Conservation (phyloP, 148 eudicot genomes). For the Silene uniflora region DNA sequence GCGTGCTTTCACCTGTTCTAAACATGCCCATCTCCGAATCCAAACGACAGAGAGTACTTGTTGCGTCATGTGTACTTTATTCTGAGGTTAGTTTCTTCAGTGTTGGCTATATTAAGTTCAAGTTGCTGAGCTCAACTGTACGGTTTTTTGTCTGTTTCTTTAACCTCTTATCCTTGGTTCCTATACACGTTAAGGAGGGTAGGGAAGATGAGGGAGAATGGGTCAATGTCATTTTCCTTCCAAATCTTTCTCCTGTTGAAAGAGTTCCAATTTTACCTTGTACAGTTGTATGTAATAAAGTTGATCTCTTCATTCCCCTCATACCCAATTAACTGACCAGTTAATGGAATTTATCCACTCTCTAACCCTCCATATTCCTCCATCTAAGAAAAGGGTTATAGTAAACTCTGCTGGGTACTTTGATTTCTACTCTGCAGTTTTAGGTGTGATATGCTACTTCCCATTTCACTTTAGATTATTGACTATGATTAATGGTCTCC, state of each 20-base stretch:
- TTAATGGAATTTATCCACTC: not conserved
- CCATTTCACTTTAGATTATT: slow-evolving; percentile 3
- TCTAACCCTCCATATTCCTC: not conserved
- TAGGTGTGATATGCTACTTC: not conserved
- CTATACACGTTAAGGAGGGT: not conserved
- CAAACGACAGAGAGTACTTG: slow-evolving; percentile 95
- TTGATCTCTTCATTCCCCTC: not conserved
- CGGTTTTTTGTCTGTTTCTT: not conserved
- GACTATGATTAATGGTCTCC: not conserved
- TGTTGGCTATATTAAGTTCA: not conserved
- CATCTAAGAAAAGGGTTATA: not conserved
- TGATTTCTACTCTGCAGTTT: slow-evolving; percentile 9
- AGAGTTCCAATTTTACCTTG: not conserved
- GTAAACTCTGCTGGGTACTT: slow-evolving; percentile 2
- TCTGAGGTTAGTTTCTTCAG: slow-evolving; percentile 69
- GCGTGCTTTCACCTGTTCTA: slow-evolving; percentile 92
- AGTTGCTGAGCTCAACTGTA: slow-evolving; percentile 16
- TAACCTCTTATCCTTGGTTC: not conserved
- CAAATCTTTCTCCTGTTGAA: not conserved
- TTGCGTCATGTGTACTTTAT: slow-evolving; percentile 83
- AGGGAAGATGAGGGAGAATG: not conserved
- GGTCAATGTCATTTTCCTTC: not conserved
- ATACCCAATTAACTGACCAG: not conserved
- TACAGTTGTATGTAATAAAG: not conserved
- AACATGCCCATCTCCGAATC: slow-evolving; percentile 94